A percentile compares a stretch with the other conserved stretches of the same genome.
Evolutionary conservation across 129 eudicot species (phyloP).

Genomic region (Helichrysum umbraculigerum): DNA sequence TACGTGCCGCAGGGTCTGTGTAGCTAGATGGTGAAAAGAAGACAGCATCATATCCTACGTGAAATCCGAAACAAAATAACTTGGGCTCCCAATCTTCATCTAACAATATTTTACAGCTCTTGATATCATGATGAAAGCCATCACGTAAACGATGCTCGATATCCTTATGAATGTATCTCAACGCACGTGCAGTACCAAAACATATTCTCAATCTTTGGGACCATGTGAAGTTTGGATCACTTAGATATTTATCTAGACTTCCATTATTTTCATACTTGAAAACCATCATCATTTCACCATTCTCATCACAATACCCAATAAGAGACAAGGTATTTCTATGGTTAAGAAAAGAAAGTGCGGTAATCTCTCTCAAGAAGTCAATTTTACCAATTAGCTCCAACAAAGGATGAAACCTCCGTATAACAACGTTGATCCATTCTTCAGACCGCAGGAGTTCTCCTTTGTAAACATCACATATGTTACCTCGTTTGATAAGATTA

Average conservation of each 20-base stretch:
- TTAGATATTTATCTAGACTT: background rate
- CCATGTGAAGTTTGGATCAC: slow-evolving; percentile 13
- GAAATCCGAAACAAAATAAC: background rate
- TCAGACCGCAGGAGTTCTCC: background rate
- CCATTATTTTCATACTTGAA: background rate
- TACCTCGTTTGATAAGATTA: background rate
- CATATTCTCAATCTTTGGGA: slow-evolving; percentile 19
- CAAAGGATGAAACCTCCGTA: background rate
- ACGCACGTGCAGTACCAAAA: background rate
- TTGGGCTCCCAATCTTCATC: slow-evolving; percentile 6
- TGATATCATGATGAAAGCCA: background rate
- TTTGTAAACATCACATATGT: background rate
- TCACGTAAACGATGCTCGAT: background rate
- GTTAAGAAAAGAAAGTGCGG: background rate
- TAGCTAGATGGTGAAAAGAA: background rate
- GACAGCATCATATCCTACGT: background rate
- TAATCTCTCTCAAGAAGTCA: background rate
- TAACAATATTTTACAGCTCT: background rate
- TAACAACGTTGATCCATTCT: background rate
- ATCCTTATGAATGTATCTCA: background rate
- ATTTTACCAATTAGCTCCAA: too few relatives aligned
- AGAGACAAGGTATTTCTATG: slow-evolving; percentile 1
- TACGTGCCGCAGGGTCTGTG: too few relatives aligned
- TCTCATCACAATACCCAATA: slow-evolving; percentile 6
- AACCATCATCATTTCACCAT: background rate